Percentiles rank a stretch among this genome's conserved stretches.
Evolutionary conservation across 129 eudicot genomes (phyloP).

Genomic region (Gnaphalium uliginosum): DNA sequence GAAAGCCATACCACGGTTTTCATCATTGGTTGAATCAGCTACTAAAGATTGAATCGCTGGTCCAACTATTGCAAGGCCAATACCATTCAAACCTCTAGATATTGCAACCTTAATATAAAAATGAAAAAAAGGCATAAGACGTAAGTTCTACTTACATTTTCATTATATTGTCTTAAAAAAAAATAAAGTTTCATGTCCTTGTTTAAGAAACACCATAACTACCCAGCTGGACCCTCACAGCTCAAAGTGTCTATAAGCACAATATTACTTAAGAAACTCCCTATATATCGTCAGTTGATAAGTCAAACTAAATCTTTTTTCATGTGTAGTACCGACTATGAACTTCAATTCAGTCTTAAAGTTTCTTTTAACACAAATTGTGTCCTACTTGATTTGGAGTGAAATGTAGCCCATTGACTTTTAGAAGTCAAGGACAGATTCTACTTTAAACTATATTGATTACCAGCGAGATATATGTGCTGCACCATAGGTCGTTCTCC

Average conservation of each 20-base stretch:
- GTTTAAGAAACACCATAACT: neutral
- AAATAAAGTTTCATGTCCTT: neutral
- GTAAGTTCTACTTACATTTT: neutral
- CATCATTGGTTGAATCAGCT: slow-evolving; percentile 86
- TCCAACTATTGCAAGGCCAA: slow-evolving; percentile 91
- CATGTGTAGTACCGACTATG: neutral
- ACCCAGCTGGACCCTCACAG: neutral
- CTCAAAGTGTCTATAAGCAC: neutral
- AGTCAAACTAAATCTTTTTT: no score
- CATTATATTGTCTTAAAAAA: neutral
- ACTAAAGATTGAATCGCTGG: slow-evolving; percentile 95
- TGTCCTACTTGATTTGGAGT: neutral
- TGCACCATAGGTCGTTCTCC: no score
- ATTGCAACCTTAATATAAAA: slow-evolving; percentile 64
- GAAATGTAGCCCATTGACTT: neutral
- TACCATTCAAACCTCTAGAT: slow-evolving; percentile 84
- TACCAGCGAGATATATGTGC: no score
- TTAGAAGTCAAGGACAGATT: neutral
- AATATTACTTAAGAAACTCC: no score
- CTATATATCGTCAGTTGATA: neutral
- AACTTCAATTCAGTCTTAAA: neutral
- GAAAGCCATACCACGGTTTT: slow-evolving; percentile 81
- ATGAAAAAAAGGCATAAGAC: neutral
- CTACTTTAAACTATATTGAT: neutral
- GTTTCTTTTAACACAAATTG: neutral